Evolutionary conservation across 192 early-diverging fungal genomes (phyloP).

Genomic region (Endogone sp.): DNA sequence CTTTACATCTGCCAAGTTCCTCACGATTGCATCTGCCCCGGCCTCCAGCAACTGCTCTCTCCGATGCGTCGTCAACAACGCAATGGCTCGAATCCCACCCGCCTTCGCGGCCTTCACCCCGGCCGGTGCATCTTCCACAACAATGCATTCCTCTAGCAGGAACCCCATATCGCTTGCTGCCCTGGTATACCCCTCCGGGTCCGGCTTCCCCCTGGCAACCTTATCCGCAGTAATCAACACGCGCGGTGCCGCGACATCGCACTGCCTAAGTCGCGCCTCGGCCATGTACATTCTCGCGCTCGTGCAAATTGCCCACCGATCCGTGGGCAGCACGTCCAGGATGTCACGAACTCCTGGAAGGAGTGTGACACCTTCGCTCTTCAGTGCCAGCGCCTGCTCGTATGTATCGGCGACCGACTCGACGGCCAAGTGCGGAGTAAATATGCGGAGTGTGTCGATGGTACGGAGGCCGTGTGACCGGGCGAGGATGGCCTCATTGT

Average conservation of each 20-base stretch:
- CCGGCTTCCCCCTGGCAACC: slow-evolving; percentile 32
- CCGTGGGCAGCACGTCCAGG: slow-evolving; percentile 17
- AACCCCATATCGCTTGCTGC: slow-evolving; percentile 28
- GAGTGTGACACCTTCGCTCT: slow-evolving; percentile 39
- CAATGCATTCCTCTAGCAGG: slow-evolving; percentile 35
- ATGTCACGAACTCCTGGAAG: slow-evolving; percentile 39
- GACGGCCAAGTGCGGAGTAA: slow-evolving; percentile 31
- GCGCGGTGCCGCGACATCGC: slow-evolving; percentile 25
- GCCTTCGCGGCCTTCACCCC: slow-evolving; percentile 38
- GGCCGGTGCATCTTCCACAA: slow-evolving; percentile 50
- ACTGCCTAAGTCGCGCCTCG: slow-evolving; percentile 29
- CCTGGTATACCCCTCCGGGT: slow-evolving; percentile 38
- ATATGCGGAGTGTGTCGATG: slow-evolving; percentile 40
- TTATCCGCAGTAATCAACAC: slow-evolving; percentile 23
- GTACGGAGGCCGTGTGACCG: slow-evolving; percentile 47
- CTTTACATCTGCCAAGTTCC: slow-evolving; percentile 32
- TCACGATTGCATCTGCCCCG: slow-evolving; percentile 35
- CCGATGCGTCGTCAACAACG: slow-evolving; percentile 36
- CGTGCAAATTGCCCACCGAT: slow-evolving; percentile 38
- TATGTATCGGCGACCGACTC: slow-evolving; percentile 11
- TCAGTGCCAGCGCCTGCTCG: slow-evolving; percentile 16
- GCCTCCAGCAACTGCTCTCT: slow-evolving; percentile 35
- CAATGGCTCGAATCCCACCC: slow-evolving; percentile 33
- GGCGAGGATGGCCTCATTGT: slow-evolving; percentile 26
- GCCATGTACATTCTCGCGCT: slow-evolving; percentile 43